These are phyloP conservation scores for Cubamyces lactineus DNA, from an alignment of 768 basidiomycete species.

Conservation along the genomic window DNA sequence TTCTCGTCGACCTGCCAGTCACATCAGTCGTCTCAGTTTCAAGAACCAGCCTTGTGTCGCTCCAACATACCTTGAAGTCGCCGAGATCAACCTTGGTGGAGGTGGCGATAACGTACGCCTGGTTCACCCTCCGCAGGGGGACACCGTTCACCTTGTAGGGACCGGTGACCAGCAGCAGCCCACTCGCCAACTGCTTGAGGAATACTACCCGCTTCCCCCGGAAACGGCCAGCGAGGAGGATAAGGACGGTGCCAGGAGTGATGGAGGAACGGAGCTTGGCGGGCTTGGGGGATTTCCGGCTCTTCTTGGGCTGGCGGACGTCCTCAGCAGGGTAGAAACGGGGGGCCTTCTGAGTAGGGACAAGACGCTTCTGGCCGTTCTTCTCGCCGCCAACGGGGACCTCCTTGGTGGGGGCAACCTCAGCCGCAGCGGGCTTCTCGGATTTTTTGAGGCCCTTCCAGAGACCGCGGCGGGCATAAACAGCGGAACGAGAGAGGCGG, in stretches of 20 bases:
- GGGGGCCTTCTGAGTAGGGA: slow-evolving; percentile 84
- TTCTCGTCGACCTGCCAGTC: slow-evolving; percentile 74
- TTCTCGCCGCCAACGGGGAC: slow-evolving; percentile 86
- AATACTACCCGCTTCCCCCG: slow-evolving; percentile 98
- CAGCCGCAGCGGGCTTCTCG: slow-evolving; percentile 61
- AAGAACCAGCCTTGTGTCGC: slow-evolving; percentile 7
- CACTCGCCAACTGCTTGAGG: slow-evolving; percentile 92
- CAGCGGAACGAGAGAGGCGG: slow-evolving; percentile 81
- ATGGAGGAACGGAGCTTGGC: slow-evolving; percentile 83
- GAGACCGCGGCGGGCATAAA: slow-evolving; percentile 78
- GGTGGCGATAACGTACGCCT: slow-evolving; percentile 98
- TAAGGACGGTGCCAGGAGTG: slow-evolving; percentile 92
- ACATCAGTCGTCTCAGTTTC: not conserved
- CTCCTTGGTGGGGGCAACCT: slow-evolving; percentile 67
- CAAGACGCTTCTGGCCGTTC: slow-evolving; percentile 86
- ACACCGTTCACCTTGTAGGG: slow-evolving; percentile 99
- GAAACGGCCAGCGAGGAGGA: slow-evolving; percentile 97
- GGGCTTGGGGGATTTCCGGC: slow-evolving; percentile 83
- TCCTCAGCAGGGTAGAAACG: slow-evolving; percentile 97
- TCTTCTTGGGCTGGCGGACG: slow-evolving; percentile 87
- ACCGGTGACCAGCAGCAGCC: slow-evolving; percentile 93
- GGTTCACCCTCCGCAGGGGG: slow-evolving; percentile 95
- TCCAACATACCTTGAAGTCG: slow-evolving; percentile 65
- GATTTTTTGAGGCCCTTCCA: slow-evolving; percentile 86
- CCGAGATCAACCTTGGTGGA: slow-evolving; percentile 89